Conservation (phyloP, 495 filamentous ascomycete species). For the Oleoguttula mirabilis region DNA sequence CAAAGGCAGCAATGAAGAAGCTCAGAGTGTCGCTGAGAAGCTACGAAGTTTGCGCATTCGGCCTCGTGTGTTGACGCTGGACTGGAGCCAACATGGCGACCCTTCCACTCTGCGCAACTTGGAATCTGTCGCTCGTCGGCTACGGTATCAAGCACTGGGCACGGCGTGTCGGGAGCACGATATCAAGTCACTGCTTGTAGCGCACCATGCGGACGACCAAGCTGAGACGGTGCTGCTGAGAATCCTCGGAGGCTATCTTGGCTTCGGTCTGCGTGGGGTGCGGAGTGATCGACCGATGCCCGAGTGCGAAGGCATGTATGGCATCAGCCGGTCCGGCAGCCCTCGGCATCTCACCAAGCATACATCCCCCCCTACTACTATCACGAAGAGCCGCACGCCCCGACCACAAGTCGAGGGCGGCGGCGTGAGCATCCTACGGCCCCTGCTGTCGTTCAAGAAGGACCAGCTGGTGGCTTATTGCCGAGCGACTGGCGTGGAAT, state of each 20-base stretch:
- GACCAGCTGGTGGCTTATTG: slow-evolving; percentile 61
- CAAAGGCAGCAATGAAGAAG: slow-evolving; percentile 56
- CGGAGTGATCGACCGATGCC: slow-evolving; percentile 53
- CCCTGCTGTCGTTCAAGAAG: slow-evolving; percentile 65
- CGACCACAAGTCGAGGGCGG: slow-evolving; percentile 44
- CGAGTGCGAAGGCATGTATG: slow-evolving; percentile 65
- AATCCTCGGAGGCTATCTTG: slow-evolving; percentile 46
- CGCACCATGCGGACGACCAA: slow-evolving; percentile 77
- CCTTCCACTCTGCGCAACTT: slow-evolving; percentile 46
- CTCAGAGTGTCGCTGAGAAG: slow-evolving; percentile 42
- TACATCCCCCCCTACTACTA: neutral
- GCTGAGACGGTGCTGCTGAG: slow-evolving; percentile 79
- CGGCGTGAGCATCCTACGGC: slow-evolving; percentile 60
- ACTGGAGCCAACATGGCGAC: slow-evolving; percentile 30
- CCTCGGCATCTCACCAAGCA: slow-evolving; percentile 1
- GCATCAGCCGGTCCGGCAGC: slow-evolving; percentile 55
- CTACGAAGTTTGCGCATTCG: slow-evolving; percentile 36
- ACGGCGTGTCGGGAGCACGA: slow-evolving; percentile 38
- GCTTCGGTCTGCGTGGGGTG: slow-evolving; percentile 62
- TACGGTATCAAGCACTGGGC: slow-evolving; percentile 62
- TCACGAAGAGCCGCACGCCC: neutral
- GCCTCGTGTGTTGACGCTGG: slow-evolving; percentile 35
- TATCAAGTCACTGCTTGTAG: slow-evolving; percentile 51
- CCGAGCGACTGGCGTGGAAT: slow-evolving; percentile 46
- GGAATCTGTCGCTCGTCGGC: slow-evolving; percentile 63